Evolutionary conservation across 768 basidiomycete species (phyloP).

Genomic region (Daedaleopsis nitida): DNA sequence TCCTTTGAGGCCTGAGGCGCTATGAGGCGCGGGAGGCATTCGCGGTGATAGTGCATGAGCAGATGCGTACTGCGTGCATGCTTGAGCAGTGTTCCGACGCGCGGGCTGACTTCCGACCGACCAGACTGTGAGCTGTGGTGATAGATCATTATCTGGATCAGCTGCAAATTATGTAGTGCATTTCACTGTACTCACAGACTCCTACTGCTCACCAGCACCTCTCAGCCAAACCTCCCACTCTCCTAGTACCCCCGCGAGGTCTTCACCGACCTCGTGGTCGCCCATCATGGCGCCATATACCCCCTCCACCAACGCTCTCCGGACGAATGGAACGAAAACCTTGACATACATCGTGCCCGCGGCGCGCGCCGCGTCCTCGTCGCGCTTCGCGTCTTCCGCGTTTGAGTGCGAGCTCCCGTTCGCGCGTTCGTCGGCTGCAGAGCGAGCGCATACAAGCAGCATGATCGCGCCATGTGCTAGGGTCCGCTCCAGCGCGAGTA

Average conservation of each 20-base stretch:
- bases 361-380: conserved; percentile 42
- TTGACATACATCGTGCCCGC: conserved; percentile 59
- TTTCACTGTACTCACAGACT: too few species aligned
- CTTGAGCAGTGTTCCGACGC: too few species aligned
- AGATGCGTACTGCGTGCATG: too few species aligned
- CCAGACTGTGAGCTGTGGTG: too few species aligned
- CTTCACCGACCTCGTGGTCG: conserved; percentile 3
- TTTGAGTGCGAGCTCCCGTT: conserved; percentile 5
- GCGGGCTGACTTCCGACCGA: too few species aligned
- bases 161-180: too few species aligned
- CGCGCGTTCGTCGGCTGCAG: conserved; percentile 3
- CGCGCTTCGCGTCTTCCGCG: conserved; percentile 33
- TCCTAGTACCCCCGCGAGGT: conserved; percentile 5
- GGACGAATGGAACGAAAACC: conserved; percentile 70
- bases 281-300: conserved; percentile 54
- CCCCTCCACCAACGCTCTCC: conserved; percentile 71
- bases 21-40: too few species aligned
- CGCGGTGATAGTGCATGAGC: too few species aligned
- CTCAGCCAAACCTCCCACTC: conserved; percentile 2
- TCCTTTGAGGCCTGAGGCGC: too few species aligned
- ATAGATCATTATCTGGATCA: too few species aligned
- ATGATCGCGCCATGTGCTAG: conserved; percentile 48
- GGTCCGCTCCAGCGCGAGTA: conserved; percentile 50
- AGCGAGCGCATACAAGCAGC: conserved; percentile 47
- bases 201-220: background rate